Percentiles rank a stretch among this genome's conserved stretches.
Conservation (phyloP, 1,284 basidiomycete species). For the Ceraceosorus guamensis region DNA sequence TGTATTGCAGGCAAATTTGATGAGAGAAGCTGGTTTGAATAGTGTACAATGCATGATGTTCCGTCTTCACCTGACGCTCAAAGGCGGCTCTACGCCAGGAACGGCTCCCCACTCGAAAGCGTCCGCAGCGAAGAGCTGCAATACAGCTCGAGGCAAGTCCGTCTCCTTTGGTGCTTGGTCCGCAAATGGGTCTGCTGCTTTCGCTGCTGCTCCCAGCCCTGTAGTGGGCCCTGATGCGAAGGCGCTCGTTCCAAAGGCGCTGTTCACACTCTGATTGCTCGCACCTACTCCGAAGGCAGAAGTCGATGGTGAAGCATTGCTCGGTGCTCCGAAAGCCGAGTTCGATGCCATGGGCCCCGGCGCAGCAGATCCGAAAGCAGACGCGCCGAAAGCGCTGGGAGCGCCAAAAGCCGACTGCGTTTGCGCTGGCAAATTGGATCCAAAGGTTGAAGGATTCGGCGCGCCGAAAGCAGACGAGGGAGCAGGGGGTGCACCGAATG, state of each 20-base stretch:
- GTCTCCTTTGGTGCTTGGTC: constrained; percentile 2
- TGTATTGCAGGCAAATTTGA: too few relatives aligned
- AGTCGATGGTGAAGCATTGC: background rate
- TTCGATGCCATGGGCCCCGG: background rate
- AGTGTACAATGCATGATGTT: background rate
- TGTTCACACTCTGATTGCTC: background rate
- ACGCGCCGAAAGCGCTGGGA: constrained; percentile 5
- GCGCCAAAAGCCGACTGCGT: background rate
- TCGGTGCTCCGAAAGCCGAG: background rate
- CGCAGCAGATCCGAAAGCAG: background rate
- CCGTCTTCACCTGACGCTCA: constrained; percentile 5
- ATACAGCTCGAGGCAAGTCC: constrained; percentile 1
- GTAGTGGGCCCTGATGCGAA: background rate
- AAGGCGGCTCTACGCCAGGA: constrained; percentile 9
- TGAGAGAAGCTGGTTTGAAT: background rate
- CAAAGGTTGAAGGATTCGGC: too few relatives aligned
- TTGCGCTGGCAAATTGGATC: too few relatives aligned
- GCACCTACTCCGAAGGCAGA: constrained; percentile 2
- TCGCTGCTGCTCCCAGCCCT: background rate
- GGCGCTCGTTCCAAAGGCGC: too few relatives aligned
- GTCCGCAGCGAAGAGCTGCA: constrained; percentile 3
- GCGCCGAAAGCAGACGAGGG: background rate
- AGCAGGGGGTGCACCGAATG: constrained; percentile 7
- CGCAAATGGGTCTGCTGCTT: constrained; percentile 1
- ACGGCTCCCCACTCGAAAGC: constrained; percentile 12